Evolutionary conservation across 139 green algal genomes (phyloP), one percentile per base, ranked within the genome.

Genomic region (Picochlorum sp.): DNA sequence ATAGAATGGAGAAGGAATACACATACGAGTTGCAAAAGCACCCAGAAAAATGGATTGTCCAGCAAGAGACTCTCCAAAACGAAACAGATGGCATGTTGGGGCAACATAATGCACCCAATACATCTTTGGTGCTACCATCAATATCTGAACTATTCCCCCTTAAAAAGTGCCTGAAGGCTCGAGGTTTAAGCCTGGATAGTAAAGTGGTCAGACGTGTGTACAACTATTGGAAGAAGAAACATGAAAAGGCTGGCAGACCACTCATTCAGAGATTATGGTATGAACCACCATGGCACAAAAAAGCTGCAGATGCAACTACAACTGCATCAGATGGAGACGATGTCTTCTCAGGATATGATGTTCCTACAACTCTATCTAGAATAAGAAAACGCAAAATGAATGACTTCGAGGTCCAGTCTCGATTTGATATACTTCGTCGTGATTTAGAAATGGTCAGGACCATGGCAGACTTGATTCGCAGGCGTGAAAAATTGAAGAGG

Each of bases 211-310:
- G 70, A 34, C 80, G 78, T 0, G 86, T 97, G n/a, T 97, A 96
- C 66, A 72, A 85, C 16, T 98, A 97, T 80, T 98, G 92, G 92
- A 55, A 65, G 28, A 61, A 56, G n/a, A 97, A 97, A 82, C 84
- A 74, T 55, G 8, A 51, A 37, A 60, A 54, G 8, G 60, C 60
- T 23, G 63, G 63, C n/a, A 51, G 66, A 23, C 77, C 77, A 14
- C 66, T 83, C 18, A 77, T 83, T 24, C 77, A 78, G 51, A 65
- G 74, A 13, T 60, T 83, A 15, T 83, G 77, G 72, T 78, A 78
- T 65, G 74, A 83, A 61, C 66, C 70, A n/a, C 77, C 77, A 20
- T 83, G 77, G 77, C 45, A 73, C 47, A 60, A 54, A 16, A 49
- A 66, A 49, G 66, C 66, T 8, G 24, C 38, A 63, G 47, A 50